Conservation (phyloP, 306 rosid genomes). For the Benincasa hispida region DNA sequence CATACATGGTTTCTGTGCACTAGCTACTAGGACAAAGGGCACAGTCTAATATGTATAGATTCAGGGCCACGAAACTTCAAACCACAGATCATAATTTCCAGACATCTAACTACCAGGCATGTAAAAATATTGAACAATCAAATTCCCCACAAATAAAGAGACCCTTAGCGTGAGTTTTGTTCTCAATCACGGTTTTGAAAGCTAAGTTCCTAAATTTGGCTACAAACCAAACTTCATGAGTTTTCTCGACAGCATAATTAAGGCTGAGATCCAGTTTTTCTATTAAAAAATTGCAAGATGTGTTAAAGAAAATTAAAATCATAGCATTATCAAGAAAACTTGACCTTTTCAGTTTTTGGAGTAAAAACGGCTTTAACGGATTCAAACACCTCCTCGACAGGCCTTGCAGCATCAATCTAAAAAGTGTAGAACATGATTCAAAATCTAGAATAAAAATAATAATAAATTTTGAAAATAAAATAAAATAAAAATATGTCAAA, state of each 20-base stretch:
- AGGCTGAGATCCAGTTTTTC: not conserved
- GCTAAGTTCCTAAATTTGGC: not conserved
- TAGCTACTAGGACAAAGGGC: not conserved
- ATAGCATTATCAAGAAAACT: slow-evolving; percentile 17
- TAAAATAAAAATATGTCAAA: not conserved
- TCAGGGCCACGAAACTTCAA: not conserved
- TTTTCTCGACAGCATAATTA: not conserved
- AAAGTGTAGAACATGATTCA: slow-evolving; percentile 3
- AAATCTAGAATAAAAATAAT: not conserved
- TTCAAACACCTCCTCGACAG: slow-evolving; percentile 71
- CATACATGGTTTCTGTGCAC: not conserved
- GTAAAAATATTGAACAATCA: not conserved
- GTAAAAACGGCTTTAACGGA: slow-evolving; percentile 63
- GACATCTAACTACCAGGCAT: not conserved
- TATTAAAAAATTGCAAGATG: not conserved
- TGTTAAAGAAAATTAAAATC: not conserved
- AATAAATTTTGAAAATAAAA: too few relatives aligned
- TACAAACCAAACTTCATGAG: not conserved
- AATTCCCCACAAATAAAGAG: not conserved
- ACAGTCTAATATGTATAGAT: not conserved
- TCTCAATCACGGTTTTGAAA: not conserved
- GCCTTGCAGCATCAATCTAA: slow-evolving; percentile 80
- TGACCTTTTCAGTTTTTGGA: slow-evolving; percentile 81
- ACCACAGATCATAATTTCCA: not conserved
- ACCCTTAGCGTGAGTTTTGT: not conserved